Base-by-base conservation (phyloP, 2,329 filamentous ascomycete species). In the Alternaria gaisen region DNA sequence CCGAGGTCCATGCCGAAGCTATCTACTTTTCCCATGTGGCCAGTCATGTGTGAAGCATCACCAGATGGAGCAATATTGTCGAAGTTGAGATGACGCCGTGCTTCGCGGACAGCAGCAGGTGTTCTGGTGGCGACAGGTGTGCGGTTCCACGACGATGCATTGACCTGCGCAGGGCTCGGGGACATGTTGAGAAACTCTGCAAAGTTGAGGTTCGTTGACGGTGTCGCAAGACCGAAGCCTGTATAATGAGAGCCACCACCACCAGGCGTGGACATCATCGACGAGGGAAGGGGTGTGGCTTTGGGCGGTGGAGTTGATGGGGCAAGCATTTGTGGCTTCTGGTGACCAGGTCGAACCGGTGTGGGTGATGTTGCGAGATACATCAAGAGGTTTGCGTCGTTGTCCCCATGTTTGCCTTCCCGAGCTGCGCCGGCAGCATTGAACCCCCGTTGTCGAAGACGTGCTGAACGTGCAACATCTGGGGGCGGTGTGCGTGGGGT, bases 131-230 rank as follows among this genome's bases (percentile, higher is more conserved):
- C 80, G 16, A 81, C 82, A 18, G 87, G 87, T 34, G 87, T 89
- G 32, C 86, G 83, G 32, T 81, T 81, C 91, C 93, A 97, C 10
- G 89, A 97, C 10, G 89, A 86, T 69, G 89, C 92, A 30, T 65
- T 64, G 28, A 72, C 66, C 81, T 97, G 95, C 26, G 93, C 95
- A 20, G 95, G 95, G 74, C 93, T 97, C 0, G 95, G 95, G 7
- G 95, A 97, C 77, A 98, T 94, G 80, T 98, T 97, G 76, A 98
- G 90, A 80, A 97, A 99, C 76, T 99, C 95, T 53, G 93, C 88
- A 81, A 98, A 97, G 81, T 98, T 96, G 79, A 98, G 96, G 48
- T 84, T 87, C 74, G 94, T 91, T 16, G 90, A 90, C 0, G 94
- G 94, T 1, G 94, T 98, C 65, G 87, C 89, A 53, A 91, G 88